phyloP scores from a whole-genome alignment of 2,329 filamentous ascomycete genomes.

The Capronia coronata region DNA sequence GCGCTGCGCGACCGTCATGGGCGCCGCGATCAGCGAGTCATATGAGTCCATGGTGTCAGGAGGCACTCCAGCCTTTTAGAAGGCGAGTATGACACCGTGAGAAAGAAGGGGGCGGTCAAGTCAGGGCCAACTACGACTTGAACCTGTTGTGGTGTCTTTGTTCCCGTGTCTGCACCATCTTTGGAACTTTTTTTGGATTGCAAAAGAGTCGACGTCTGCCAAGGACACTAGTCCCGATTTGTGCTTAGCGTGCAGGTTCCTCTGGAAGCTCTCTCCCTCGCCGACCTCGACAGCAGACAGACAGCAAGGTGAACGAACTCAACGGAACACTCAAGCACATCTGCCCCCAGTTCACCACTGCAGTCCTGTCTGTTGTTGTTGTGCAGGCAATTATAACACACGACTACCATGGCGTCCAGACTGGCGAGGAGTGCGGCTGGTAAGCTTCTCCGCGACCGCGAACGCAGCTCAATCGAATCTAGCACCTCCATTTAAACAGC shows the following conservation, averaged over 20 bases:
- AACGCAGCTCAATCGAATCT: constrained; percentile 2
- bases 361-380: background rate
- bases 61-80: too few species aligned
- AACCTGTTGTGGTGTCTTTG: too few species aligned
- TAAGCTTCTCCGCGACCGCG: constrained; percentile 39
- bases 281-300: too few species aligned
- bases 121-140: too few species aligned
- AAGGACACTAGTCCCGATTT: background rate
- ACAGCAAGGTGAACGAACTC: background rate
- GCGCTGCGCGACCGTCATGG: constrained; percentile 64
- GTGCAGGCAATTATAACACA: constrained; percentile 8
- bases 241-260: background rate
- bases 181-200: background rate
- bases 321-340: background rate
- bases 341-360: background rate
- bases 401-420: constrained; percentile 85
- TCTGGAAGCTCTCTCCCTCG: background rate
- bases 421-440: constrained; percentile 91
- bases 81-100: too few species aligned
- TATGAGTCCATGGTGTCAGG: constrained; percentile 23
- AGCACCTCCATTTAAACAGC: too few species aligned
- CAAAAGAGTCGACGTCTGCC: background rate
- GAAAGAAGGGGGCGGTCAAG: too few species aligned
- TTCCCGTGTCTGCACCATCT: too few species aligned
- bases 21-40: constrained; percentile 20